phyloP scores from a whole-genome alignment of 805 yeast species.

The Starmerella floris region DNA sequence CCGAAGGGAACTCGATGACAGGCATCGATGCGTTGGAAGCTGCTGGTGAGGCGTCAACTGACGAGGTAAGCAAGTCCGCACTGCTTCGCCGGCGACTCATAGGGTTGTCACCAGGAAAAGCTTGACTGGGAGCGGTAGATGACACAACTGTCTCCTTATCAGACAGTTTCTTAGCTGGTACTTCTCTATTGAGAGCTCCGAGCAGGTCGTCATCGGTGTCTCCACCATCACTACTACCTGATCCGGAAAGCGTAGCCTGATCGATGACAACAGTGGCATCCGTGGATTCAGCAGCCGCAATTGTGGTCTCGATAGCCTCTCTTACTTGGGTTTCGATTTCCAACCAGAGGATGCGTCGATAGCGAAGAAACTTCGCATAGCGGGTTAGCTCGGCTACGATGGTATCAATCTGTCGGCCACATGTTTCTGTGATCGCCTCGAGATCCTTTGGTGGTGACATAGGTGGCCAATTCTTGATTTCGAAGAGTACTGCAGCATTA shows the following conservation, averaged over 20 bases:
- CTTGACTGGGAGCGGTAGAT: background rate
- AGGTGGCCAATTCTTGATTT: constrained; percentile 1
- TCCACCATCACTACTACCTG: background rate
- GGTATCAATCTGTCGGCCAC: constrained; percentile 2
- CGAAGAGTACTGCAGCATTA: constrained; percentile 7
- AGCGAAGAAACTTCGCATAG: constrained; percentile 11
- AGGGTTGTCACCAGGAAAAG: background rate
- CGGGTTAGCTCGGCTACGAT: constrained; percentile 13
- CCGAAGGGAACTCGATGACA: too few species aligned
- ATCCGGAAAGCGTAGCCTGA: constrained; percentile 1
- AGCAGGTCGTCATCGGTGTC: background rate
- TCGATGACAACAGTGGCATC: constrained; percentile 14
- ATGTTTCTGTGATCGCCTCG: constrained; percentile 1
- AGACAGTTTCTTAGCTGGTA: background rate
- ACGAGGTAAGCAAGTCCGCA: background rate
- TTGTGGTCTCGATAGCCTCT: constrained; percentile 17
- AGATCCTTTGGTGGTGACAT: constrained; percentile 5
- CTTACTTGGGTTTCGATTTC: constrained; percentile 19
- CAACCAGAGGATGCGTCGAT: constrained; percentile 15
- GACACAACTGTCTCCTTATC: background rate
- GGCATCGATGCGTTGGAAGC: background rate
- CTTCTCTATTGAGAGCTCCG: background rate
- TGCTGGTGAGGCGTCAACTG: background rate
- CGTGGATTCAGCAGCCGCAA: constrained; percentile 18
- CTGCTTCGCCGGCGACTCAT: background rate